Evolutionary conservation across 257 asterid genomes (phyloP).

Genomic region (Marsdenia floribunda): DNA sequence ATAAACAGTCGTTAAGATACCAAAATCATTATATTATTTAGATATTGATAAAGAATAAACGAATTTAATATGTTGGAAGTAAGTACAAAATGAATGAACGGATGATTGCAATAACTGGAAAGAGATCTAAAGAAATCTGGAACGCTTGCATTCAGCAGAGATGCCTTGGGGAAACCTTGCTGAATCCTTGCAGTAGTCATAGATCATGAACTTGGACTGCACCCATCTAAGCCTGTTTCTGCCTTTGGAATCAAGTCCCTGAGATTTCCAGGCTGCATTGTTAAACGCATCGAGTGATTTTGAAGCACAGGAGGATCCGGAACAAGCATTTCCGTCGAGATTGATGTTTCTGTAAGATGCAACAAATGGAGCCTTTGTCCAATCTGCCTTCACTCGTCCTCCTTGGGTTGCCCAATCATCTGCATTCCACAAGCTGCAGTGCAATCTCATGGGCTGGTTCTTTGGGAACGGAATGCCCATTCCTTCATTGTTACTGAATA

Average conservation of each 20-base stretch:
- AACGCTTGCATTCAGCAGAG: too few species aligned
- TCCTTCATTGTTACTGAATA: conserved; percentile 40
- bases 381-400: conserved; percentile 52
- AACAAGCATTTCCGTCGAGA: conserved; percentile 16
- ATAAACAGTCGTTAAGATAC: too few species aligned
- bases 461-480: conserved; percentile 47
- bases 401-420: conserved; percentile 75
- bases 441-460: conserved; percentile 45
- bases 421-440: conserved; percentile 56
- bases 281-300: neutral
- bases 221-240: conserved; percentile 20
- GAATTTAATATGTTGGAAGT: too few species aligned
- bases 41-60: too few species aligned
- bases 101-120: too few species aligned
- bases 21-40: too few species aligned
- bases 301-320: neutral
- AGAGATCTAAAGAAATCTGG: too few species aligned
- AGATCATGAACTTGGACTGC: conserved; percentile 18
- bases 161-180: neutral
- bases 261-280: conserved; percentile 36
- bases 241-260: conserved; percentile 39
- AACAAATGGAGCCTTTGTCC: conserved; percentile 55
- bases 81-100: too few species aligned
- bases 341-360: conserved; percentile 36
- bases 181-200: conserved; percentile 15